These are phyloP conservation scores for Saksenaea vasiformis DNA, from an alignment of 371 early-diverging fungal genomes.

Conservation along the genomic window DNA sequence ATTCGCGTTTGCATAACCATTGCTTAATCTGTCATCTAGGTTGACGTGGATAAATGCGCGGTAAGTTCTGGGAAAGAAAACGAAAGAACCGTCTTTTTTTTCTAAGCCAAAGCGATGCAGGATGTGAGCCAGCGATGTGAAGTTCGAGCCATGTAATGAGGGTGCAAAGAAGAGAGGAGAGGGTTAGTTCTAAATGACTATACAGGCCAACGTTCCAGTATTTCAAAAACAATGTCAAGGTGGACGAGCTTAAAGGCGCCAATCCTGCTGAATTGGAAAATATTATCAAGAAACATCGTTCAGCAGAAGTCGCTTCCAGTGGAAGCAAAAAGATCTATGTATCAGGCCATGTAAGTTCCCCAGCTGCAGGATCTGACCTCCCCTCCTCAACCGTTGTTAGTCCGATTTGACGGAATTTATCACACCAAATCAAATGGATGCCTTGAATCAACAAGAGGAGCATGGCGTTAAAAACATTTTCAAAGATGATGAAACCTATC, in stretches of 20 bases:
- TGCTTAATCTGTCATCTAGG: slow-evolving; percentile 19
- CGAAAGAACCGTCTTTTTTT: not conserved
- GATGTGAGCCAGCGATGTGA: slow-evolving; percentile 35
- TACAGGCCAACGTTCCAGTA: slow-evolving; percentile 66
- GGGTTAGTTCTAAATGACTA: not conserved
- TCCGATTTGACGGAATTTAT: slow-evolving; percentile 70
- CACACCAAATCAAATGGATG: slow-evolving; percentile 78
- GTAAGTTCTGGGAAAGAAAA: slow-evolving; percentile 13
- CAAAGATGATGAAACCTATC: slow-evolving; percentile 60
- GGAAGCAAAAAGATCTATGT: slow-evolving; percentile 40
- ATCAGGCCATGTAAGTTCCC: slow-evolving; percentile 56
- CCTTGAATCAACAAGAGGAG: slow-evolving; percentile 82
- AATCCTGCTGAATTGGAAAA: slow-evolving; percentile 55
- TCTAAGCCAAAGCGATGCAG: not conserved
- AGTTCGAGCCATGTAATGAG: slow-evolving; percentile 48
- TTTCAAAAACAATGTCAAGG: slow-evolving; percentile 63
- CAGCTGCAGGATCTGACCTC: not conserved
- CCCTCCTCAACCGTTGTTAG: slow-evolving; percentile 26
- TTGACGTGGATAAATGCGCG: slow-evolving; percentile 59
- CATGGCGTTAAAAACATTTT: slow-evolving; percentile 79
- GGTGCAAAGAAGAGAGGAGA: not conserved
- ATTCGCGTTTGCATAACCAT: not conserved
- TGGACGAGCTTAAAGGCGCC: slow-evolving; percentile 73
- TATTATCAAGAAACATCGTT: slow-evolving; percentile 57
- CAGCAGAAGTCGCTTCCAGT: slow-evolving; percentile 26